A percentile compares a stretch with the other conserved stretches of the same genome.
Conservation (phyloP, 768 basidiomycete genomes). For the Serpula lacrymans region DNA sequence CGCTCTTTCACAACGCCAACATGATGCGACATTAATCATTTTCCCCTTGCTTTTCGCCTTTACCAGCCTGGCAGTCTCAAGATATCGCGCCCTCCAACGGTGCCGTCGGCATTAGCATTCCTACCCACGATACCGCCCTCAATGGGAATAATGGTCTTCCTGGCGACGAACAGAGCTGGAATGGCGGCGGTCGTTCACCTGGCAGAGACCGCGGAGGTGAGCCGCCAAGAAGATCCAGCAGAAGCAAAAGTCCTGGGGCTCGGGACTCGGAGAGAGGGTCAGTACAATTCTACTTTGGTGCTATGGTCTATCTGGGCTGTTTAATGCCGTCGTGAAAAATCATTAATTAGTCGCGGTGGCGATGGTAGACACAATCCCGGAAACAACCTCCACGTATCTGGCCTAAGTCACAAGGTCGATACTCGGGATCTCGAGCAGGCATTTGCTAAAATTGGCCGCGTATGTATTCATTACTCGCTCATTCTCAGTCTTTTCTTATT, state of each 20-base stretch:
- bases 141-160: slow-evolving; percentile 45
- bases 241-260: slow-evolving; percentile 73
- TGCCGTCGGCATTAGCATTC: slow-evolving; percentile 75
- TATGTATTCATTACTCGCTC: slow-evolving; percentile 32
- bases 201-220: slow-evolving; percentile 43
- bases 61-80: slow-evolving; percentile 80
- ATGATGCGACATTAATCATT: slow-evolving; percentile 42
- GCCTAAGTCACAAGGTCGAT: slow-evolving; percentile 60
- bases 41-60: slow-evolving; percentile 32
- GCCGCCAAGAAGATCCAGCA: slow-evolving; percentile 62
- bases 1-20: slow-evolving; percentile 25
- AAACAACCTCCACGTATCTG: slow-evolving; percentile 64
- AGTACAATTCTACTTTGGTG: slow-evolving; percentile 29
- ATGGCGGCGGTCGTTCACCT: slow-evolving; percentile 41
- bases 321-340: background rate
- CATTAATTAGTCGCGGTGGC: slow-evolving; percentile 11
- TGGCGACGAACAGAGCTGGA: slow-evolving; percentile 59
- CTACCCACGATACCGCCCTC: slow-evolving; percentile 43
- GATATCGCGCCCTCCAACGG: slow-evolving; percentile 67
- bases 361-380: slow-evolving; percentile 52
- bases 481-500: background rate
- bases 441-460: slow-evolving; percentile 86
- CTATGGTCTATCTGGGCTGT: slow-evolving; percentile 14
- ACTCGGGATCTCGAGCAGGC: slow-evolving; percentile 84
- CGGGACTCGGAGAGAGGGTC: slow-evolving; percentile 53